Conservation (phyloP, 2,329 filamentous ascomycete genomes). For the Colletotrichum endophyticum region DNA sequence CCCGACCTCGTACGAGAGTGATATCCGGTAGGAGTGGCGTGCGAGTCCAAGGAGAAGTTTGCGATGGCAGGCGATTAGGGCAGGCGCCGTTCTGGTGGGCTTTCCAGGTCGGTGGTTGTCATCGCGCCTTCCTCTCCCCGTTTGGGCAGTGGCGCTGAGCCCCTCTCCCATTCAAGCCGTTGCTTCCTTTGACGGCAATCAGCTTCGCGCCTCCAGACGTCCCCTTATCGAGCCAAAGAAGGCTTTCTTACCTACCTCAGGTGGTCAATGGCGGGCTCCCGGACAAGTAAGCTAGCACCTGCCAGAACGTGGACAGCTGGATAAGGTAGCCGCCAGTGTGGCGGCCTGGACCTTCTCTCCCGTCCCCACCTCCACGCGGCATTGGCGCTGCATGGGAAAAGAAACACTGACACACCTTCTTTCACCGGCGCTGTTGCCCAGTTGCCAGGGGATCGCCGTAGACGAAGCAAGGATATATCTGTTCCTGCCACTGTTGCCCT, state of each 20-base stretch:
- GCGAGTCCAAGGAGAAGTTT: not conserved
- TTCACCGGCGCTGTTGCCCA: not conserved
- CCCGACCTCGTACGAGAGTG: not conserved
- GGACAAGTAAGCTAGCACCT: not conserved
- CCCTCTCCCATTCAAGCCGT: not conserved
- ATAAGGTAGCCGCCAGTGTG: not conserved
- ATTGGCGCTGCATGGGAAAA: conserved; percentile 7
- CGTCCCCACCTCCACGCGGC: conserved; percentile 8
- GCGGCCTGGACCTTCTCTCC: not conserved
- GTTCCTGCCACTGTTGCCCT: not conserved
- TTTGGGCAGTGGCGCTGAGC: not conserved
- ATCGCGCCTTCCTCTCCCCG: not conserved
- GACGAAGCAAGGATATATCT: conserved; percentile 2
- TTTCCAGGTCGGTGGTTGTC: not conserved
- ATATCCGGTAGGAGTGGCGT: not conserved
- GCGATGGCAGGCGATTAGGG: not conserved
- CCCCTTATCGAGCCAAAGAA: not conserved
- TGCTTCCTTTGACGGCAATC: not conserved
- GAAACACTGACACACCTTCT: conserved; percentile 10
- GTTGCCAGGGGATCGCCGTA: not conserved
- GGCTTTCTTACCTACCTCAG: not conserved
- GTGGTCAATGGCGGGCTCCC: not conserved
- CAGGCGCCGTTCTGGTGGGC: not conserved
- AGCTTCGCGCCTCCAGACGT: not conserved
- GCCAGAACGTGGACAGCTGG: not conserved